Evolutionary conservation across 2,329 filamentous ascomycete species (phyloP), one percentile per base, ranked within the genome.

Genomic region (Cercospora zeina): DNA sequence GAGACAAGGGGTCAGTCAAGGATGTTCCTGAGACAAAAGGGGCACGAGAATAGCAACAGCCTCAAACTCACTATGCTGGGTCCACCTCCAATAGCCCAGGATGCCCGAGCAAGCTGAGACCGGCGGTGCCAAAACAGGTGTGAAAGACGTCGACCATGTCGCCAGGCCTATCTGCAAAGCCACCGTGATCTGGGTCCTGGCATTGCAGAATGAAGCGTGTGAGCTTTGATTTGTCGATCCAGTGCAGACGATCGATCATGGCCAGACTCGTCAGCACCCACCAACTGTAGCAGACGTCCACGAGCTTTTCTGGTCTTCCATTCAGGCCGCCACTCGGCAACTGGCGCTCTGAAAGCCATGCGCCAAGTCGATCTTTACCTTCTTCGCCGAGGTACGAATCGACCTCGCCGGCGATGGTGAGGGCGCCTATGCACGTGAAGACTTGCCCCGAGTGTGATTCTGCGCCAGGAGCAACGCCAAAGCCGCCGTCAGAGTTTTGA

Each of bases 261-360:
- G 89, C 88, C 68, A 99, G 79, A 74, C 93, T 96, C 73, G 90
- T 93, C 72, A 93, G 80, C 49, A 97, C 95, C 95, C 95, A 99
- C 95, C 95, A 99, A 75, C 91, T 96, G 78, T 99, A 99, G 79
- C 95, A 99, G 13, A 96, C 93, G 75, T 99, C 95, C 74, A 96
- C 93, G 65, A 90, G 80, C 80, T 99, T 99, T 78, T 97, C 95
- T 0, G 95, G 95, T 54, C 95, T 85, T 2, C 95, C 95, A 74
- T 99, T 99, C 55, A 99, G 80, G 0, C 95, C 95, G 31, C 95
- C 95, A 53, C 88, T 88, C 9, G 90, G 85, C 30, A 96, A 81
- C 75, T 99, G 95, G 65, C 95, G 85, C 77, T 99, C 95, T 76
- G 92, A 96, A 58, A 99, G 81, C 95, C 95, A 99, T 54, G 87